Evolutionary conservation across 2,329 filamentous ascomycete species (phyloP), one percentile per base, ranked within the genome.

Genomic region (Monosporascus ibericus): DNA sequence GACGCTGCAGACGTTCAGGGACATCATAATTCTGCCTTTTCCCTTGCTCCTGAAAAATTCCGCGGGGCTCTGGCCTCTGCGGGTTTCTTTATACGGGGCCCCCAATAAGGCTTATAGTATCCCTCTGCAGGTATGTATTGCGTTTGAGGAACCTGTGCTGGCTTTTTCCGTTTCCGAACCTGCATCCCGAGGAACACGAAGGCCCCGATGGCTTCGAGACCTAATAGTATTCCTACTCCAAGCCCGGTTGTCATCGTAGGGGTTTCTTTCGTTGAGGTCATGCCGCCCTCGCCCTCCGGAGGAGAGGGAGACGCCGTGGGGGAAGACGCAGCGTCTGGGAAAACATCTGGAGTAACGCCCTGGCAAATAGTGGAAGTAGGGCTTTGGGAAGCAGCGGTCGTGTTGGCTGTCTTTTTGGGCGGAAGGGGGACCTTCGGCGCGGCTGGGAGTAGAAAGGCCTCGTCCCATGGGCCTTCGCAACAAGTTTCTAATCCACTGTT

Each of bases 191-290:
- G 24, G 38, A 58, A 57, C 6, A 30, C 44, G 15, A 60, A 24
- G 1, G 51, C 54, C 3, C 44, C 51, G 6, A 52, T 51, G 11
- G 54, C 8, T 4, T 44, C 49, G 11, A 60, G 44, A 2, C 54
- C 58, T 42, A 60, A 11, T 3, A 52, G 50, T 44, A 60, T 47
- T 5, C 58, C 56, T 8, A 58, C 47, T n/a, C 56, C 58, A 3
- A 58, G 54, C 14, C 39, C 53, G 22, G 52, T 48, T 9, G 38
- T 44, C 22, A 52, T 9, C 20, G 39, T 52, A 27, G 20, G n/a
- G 7, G 17, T 47, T 24, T 55, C 46, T 30, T 51, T 44, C 15
- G 27, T 17, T 3, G 50, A 25, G 4, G 18, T 17, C 3, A 9
- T 27, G 11, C 9, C 27, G 9, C 9, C 27, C 27, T 27, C 27